These are phyloP conservation scores for Ganoderma lucidum DNA, from an alignment of 1,284 basidiomycete genomes.

Conservation along the genomic window DNA sequence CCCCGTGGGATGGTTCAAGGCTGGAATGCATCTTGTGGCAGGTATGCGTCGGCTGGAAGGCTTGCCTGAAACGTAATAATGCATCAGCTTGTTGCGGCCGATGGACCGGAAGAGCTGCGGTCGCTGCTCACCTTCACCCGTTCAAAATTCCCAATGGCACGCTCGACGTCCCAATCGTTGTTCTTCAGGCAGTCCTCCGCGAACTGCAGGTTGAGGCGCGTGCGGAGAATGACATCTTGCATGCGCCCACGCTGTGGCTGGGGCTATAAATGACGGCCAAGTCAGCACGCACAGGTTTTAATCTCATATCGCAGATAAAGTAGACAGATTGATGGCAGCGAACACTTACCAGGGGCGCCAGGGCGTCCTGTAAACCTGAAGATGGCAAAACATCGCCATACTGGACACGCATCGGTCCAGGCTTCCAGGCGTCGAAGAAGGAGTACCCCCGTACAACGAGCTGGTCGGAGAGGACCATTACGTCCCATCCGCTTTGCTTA, in stretches of 20 bases:
- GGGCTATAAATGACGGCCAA: constrained; percentile 51
- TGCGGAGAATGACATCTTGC: constrained; percentile 71
- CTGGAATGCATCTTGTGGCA: constrained; percentile 55
- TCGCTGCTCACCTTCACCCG: constrained; percentile 71
- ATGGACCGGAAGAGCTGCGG: constrained; percentile 22
- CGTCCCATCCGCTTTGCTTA: constrained; percentile 86
- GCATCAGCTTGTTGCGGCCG: constrained; percentile 32
- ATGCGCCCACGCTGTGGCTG: constrained; percentile 75
- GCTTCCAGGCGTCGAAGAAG: constrained; percentile 80
- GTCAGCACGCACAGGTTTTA: constrained; percentile 28
- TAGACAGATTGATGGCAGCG: constrained; percentile 21
- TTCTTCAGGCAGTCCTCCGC: constrained; percentile 83
- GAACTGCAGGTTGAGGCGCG: constrained; percentile 79
- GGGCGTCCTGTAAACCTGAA: constrained; percentile 54
- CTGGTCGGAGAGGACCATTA: constrained; percentile 90
- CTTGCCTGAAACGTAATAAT: constrained; percentile 31
- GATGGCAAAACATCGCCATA: constrained; percentile 45
- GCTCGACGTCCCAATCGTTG: constrained; percentile 83
- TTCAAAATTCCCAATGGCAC: constrained; percentile 84
- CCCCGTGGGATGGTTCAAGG: constrained; percentile 32
- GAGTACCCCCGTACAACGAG: constrained; percentile 87
- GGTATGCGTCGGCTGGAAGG: constrained; percentile 43
- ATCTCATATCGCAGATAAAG: constrained; percentile 16
- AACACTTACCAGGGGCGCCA: constrained; percentile 63
- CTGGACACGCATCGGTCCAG: constrained; percentile 76